Conservation (phyloP, 2,329 filamentous ascomycete species). For the Pestalotiopsis sp. region DNA sequence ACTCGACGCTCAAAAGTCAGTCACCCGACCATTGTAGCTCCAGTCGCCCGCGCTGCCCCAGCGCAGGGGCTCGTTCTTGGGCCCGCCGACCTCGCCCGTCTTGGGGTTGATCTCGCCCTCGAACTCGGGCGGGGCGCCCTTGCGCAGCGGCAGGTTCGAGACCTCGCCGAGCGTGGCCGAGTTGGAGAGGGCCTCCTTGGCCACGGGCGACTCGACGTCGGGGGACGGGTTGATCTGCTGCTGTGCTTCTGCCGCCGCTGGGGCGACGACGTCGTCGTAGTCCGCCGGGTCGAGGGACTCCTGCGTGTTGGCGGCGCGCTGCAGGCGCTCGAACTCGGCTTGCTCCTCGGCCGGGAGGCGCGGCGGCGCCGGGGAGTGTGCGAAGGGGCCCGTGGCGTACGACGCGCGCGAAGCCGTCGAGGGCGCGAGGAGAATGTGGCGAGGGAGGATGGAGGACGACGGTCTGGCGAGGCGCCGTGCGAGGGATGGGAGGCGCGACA, state of each 20-base stretch:
- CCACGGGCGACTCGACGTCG: constrained; percentile 12
- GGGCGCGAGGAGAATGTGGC: neutral
- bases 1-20: constrained; percentile 69
- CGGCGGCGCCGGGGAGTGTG: constrained; percentile 60
- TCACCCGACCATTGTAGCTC: constrained; percentile 94
- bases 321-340: constrained; percentile 69
- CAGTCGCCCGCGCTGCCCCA: constrained; percentile 81
- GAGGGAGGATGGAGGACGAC: neutral
- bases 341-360: constrained; percentile 72
- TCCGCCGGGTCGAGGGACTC: constrained; percentile 33
- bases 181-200: neutral
- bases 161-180: constrained; percentile 7
- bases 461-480: neutral
- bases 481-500: constrained; percentile 7
- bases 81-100: constrained; percentile 93
- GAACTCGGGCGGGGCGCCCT: constrained; percentile 85
- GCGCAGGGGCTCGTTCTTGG: constrained; percentile 93
- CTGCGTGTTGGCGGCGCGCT: constrained; percentile 57
- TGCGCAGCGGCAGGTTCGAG: constrained; percentile 39
- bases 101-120: constrained; percentile 88
- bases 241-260: neutral
- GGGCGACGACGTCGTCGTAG: neutral
- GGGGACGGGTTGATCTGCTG: constrained; percentile 1
- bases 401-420: neutral
- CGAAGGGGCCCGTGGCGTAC: constrained; percentile 5